Base-by-base conservation (phyloP, 164 flowering plant species). In the Hamamelis virginiana region DNA sequence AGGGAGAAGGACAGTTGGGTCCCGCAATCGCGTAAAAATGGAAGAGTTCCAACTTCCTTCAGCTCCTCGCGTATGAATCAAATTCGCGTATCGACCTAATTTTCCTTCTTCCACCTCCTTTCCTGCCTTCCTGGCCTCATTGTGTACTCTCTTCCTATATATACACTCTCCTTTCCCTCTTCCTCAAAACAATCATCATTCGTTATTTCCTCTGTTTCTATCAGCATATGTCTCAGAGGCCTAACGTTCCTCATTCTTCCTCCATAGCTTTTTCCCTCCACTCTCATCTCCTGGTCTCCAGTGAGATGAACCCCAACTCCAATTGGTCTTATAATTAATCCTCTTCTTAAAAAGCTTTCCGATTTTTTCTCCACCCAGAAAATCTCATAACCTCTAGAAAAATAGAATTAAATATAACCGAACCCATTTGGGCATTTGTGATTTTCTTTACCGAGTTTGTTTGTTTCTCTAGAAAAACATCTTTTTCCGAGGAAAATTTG, bases 241-340 rank as follows among this genome's bases (percentile, higher is more conserved):
- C 80, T 61, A 69, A 14, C 78, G 80, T 80, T 10, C 88, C 85
- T 46, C 85, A 84, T 64, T 84, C 71, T 25, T 81, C 87, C 48
- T 81, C 85, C 59, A 65, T 77, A 9, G 85, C 89, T 58, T 85
- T 80, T 59, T 57, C 70, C 67, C 82, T 75, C 72, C 84, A 82
- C 46, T 83, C 88, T 21, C 85, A 79, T 78, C 85, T 85, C 85
- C 80, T 83, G 67, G 82, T 86, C 51, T 80, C 85, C 84, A 81
- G 85, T 73, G 89, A 85, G 70, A 66, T 82, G 80, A 72, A 46
- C 80, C 74, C 85, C 4, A 73, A 33, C 53, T 77, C 78, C 66
- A 69, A 77, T 41, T 73, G 80, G 80, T 72, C 55, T 4, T 51
- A n/a, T 51, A 4, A 16, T 51, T 8, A 51, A 14, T 15, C 5